Evolutionary conservation across 2,329 filamentous ascomycete genomes (phyloP), one percentile per base, ranked within the genome.

Genomic region (Penicillium sp.): DNA sequence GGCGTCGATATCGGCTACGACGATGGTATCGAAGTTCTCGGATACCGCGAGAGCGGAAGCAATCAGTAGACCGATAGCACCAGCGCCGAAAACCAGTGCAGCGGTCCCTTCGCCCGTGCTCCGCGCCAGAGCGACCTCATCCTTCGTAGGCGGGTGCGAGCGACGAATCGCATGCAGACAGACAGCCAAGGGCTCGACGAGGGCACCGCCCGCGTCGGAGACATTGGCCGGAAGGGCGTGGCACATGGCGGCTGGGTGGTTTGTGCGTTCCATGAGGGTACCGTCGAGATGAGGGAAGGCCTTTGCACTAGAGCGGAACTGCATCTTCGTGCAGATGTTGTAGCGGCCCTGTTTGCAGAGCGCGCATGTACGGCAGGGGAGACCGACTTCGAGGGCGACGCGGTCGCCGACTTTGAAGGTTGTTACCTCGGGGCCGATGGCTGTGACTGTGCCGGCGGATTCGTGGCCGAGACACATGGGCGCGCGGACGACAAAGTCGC

Each of bases 371-470:
- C 90, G 87, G 80, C 94, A 98, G 0, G 93, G 92, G 55, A 91
- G 85, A 54, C 94, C 94, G 14, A 96, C 94, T 82, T 98, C 94
- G 45, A 98, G 82, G n/a, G 94, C 93, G 22, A 97, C 89, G 69
- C 91, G 88, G 79, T 97, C 93, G 60, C 93, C 93, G 11, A 83
- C 73, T 67, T 85, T 80, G 64, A 96, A 85, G 35, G 77, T 79
- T 42, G 65, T 86, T 6, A 92, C 89, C 13, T 80, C 80, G 1
- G 83, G 74, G 22, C 92, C 93, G 43, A 91, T 82, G 49, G 85
- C 84, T 57, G 92, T 86, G 43, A 98, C 83, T 30, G 91, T 89
- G 61, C 93, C 93, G 8, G 92, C 85, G 14, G 92, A 93, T 74
- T 90, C 88, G 74, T 91, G 88, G 68, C 88, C 88, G 0, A 96